Conservation (phyloP, 2,329 filamentous ascomycete species). For the Exophiala dermatitidis region DNA sequence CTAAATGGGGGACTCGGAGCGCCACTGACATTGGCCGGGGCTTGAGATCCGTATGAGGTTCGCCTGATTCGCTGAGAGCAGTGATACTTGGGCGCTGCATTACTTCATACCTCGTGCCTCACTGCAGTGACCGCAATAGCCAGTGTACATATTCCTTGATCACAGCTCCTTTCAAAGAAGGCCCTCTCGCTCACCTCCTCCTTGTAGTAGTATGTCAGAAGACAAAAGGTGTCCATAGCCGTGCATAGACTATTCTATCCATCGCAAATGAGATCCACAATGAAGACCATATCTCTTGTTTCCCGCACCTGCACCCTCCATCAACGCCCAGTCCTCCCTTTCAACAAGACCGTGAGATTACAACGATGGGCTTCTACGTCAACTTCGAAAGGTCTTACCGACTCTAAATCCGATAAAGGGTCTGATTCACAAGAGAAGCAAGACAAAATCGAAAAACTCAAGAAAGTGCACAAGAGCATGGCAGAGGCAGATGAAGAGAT, state of each 20-base stretch:
- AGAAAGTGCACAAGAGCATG: slow-evolving; percentile 14
- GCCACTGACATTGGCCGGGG: neutral
- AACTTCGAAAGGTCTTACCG: neutral
- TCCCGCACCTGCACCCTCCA: neutral
- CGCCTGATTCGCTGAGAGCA: neutral
- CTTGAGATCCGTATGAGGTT: neutral
- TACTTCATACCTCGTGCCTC: neutral
- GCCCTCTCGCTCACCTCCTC: too few species aligned
- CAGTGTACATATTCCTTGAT: too few species aligned
- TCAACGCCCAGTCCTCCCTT: neutral
- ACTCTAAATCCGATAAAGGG: neutral
- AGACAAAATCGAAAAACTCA: slow-evolving; percentile 37
- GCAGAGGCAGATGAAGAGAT: slow-evolving; percentile 56
- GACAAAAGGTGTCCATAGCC: too few species aligned
- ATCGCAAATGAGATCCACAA: neutral
- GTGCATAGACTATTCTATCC: neutral
- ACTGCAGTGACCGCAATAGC: too few species aligned
- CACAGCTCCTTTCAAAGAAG: too few species aligned
- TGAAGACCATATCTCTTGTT: neutral
- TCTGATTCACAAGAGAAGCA: slow-evolving; percentile 7
- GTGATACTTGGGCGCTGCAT: neutral
- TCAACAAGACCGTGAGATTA: neutral
- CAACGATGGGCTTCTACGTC: slow-evolving; percentile 4
- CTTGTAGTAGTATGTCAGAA: too few species aligned
- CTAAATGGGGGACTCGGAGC: slow-evolving; percentile 27